Evolutionary conservation across 257 asterid species (phyloP).

Genomic region (Solanum tarapatanum): DNA sequence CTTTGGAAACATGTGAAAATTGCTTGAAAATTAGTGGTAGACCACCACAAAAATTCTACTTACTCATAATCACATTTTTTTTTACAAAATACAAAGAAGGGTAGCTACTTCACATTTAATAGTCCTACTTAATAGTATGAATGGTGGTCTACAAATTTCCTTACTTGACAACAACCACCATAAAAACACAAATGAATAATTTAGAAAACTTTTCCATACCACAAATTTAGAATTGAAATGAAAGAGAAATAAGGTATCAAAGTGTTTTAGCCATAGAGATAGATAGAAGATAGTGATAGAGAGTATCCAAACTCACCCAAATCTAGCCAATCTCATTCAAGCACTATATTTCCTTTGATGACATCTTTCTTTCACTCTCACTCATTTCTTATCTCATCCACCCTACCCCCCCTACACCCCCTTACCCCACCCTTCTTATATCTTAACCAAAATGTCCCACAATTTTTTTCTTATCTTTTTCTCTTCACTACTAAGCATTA

Average conservation of each 20-base stretch:
- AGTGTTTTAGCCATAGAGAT: not conserved
- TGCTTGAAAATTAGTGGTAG: not conserved
- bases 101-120: not conserved
- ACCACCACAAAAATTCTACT: not conserved
- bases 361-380: slow-evolving; percentile 27
- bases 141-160: not conserved
- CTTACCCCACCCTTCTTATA: not conserved
- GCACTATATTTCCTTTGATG: slow-evolving; percentile 27
- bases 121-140: not conserved
- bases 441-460: not conserved
- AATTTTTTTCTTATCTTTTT: not conserved
- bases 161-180: not conserved
- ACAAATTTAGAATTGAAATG: not conserved
- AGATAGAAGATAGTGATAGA: slow-evolving; percentile 3
- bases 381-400: slow-evolving; percentile 56
- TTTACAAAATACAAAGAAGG: not conserved
- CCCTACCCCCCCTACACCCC: not conserved
- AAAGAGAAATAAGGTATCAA: not conserved
- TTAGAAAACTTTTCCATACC: not conserved
- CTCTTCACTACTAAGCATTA: not conserved
- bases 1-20: no score
- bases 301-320: slow-evolving; percentile 11
- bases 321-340: slow-evolving; percentile 50
- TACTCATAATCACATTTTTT: not conserved
- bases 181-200: not conserved